phyloP scores from a whole-genome alignment of 106 monocot genomes.

The Dioscorea zingiberensis region DNA sequence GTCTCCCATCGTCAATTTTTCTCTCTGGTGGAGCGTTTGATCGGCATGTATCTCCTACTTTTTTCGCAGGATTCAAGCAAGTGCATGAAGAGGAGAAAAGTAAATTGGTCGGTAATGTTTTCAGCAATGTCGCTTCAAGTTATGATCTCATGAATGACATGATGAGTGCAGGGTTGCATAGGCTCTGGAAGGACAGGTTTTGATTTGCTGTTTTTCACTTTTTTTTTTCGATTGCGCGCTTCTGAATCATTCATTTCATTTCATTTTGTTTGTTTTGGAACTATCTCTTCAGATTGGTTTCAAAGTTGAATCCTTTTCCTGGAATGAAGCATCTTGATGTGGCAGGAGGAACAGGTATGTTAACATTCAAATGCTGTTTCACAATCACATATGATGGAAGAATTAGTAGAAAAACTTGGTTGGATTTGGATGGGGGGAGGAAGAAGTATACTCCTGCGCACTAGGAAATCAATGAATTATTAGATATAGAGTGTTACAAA shows the following conservation, averaged over 20 bases:
- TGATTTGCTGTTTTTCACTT: too few relatives aligned
- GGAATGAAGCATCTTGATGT: constrained; percentile 99
- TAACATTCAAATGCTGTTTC: neutral
- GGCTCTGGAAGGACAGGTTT: constrained; percentile 95
- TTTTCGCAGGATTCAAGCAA: constrained; percentile 77
- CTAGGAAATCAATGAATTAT: too few relatives aligned
- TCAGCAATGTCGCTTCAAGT: constrained; percentile 83
- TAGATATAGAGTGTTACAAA: too few relatives aligned
- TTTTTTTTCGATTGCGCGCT: too few relatives aligned
- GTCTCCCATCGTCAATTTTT: neutral
- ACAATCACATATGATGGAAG: too few relatives aligned
- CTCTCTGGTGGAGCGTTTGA: too few relatives aligned
- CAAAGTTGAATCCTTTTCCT: constrained; percentile 82
- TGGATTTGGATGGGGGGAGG: too few relatives aligned
- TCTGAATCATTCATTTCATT: neutral
- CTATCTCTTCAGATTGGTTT: constrained; percentile 46
- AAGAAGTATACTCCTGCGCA: too few relatives aligned
- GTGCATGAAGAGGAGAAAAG: constrained; percentile 88
- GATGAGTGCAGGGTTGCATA: constrained; percentile 89
- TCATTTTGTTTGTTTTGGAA: neutral
- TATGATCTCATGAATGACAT: constrained; percentile 98
- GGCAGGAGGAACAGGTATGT: constrained; percentile 85
- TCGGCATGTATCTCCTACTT: too few relatives aligned
- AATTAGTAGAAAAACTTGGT: too few relatives aligned
- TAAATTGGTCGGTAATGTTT: constrained; percentile 89